Evolutionary conservation across 2,329 filamentous ascomycete species (phyloP).

Genomic region (Balansia obtecta): DNA sequence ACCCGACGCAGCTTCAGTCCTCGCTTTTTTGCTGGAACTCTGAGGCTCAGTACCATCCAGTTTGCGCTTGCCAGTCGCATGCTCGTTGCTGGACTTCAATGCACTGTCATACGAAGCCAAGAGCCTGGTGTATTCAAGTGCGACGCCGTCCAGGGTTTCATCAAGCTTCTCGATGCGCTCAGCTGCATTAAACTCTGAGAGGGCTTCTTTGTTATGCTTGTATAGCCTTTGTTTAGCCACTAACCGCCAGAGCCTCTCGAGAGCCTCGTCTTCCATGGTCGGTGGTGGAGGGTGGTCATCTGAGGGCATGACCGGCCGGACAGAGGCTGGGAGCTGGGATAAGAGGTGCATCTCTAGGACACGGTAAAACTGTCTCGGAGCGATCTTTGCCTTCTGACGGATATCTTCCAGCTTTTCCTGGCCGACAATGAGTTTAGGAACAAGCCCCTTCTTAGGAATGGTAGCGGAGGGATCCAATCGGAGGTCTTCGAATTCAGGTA

Average conservation of each 20-base stretch:
- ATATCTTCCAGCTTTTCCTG: conserved; percentile 40
- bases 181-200: conserved; percentile 54
- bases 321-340: conserved; percentile 41
- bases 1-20: conserved; percentile 21
- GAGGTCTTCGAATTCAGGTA: conserved; percentile 45
- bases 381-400: conserved; percentile 56
- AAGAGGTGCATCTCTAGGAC: conserved; percentile 66
- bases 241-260: conserved; percentile 60
- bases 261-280: conserved; percentile 44
- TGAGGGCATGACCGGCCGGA: conserved; percentile 38
- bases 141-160: conserved; percentile 53
- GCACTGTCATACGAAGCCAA: conserved; percentile 35
- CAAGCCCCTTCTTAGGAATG: conserved; percentile 34
- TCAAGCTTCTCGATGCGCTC: conserved; percentile 64
- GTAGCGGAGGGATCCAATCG: conserved; percentile 38
- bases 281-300: conserved; percentile 29
- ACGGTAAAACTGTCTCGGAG: conserved; percentile 61
- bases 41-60: conserved; percentile 17
- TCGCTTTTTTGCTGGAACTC: conserved; percentile 32
- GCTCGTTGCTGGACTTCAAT: conserved; percentile 14
- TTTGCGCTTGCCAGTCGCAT: conserved; percentile 34
- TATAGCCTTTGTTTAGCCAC: conserved; percentile 69
- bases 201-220: conserved; percentile 57
- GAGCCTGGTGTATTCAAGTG: conserved; percentile 60
- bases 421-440: conserved; percentile 46